phyloP scores from a whole-genome alignment of 139 green algal genomes.

The Chlorella sp. region DNA sequence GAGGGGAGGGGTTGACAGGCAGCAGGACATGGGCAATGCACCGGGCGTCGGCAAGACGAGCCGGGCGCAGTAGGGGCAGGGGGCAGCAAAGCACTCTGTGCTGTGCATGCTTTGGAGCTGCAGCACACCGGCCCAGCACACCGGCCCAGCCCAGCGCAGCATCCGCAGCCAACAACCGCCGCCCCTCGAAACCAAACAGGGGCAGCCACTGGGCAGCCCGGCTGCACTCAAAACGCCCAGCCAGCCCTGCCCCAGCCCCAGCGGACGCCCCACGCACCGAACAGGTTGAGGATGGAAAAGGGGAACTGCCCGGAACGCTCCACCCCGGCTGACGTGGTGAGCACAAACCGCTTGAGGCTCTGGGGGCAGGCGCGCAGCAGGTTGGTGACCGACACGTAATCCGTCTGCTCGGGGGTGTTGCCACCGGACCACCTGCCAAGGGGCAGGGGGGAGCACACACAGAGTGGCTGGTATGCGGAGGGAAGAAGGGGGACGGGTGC shows the following conservation, averaged over 20 bases:
- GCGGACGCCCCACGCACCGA: conserved; percentile 63
- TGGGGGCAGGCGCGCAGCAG: conserved; percentile 64
- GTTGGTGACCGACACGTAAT: conserved; percentile 78
- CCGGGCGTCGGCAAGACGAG: neutral
- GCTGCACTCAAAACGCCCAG: neutral
- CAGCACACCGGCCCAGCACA: no score
- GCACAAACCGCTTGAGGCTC: conserved; percentile 83
- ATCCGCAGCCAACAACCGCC: neutral
- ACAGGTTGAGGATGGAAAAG: conserved; percentile 91
- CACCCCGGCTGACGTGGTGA: conserved; percentile 90
- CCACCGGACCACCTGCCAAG: conserved; percentile 81
- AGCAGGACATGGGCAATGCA: no score
- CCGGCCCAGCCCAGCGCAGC: neutral
- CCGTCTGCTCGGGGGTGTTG: conserved; percentile 85
- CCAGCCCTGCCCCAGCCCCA: neutral
- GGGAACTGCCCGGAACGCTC: conserved; percentile 76
- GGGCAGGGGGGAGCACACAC: neutral
- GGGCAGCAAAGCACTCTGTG: no score
- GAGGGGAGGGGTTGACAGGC: no score
- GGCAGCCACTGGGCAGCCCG: neutral
- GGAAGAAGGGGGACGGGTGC: no score
- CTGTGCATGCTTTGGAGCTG: no score
- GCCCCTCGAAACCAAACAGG: neutral
- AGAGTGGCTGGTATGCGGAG: no score
- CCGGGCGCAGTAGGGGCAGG: neutral